Percentiles rank a stretch among this genome's conserved stretches.
phyloP scores from a whole-genome alignment of 371 early-diverging fungal genomes.

The Smittium mucronatum region DNA sequence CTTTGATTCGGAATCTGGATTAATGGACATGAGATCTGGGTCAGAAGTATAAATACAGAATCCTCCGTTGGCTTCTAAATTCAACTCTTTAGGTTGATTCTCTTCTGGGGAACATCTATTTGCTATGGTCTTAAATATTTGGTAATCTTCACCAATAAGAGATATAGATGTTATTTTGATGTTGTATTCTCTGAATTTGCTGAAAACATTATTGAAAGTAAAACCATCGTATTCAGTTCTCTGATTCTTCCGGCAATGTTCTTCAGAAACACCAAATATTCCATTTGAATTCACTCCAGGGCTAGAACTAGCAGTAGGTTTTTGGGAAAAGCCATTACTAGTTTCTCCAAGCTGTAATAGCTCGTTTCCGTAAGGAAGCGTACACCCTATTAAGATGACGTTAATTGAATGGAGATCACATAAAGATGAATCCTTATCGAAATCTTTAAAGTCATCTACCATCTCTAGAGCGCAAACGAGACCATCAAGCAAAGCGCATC shows the following conservation, averaged over 20 bases:
- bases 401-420: background rate
- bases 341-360: too few species aligned
- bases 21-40: background rate
- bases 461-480: slow-evolving; percentile 31
- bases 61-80: background rate
- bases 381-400: background rate
- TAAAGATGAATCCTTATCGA: slow-evolving; percentile 21
- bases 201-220: background rate
- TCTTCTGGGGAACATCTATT: background rate
- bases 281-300: background rate
- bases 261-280: background rate
- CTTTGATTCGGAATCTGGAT: background rate
- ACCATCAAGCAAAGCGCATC: slow-evolving; percentile 30
- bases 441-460: slow-evolving; percentile 31
- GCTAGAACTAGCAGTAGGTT: background rate
- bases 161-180: background rate
- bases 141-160: background rate
- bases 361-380: background rate
- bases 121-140: slow-evolving; percentile 2
- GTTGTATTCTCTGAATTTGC: background rate
- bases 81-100: background rate
- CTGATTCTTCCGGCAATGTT: background rate
- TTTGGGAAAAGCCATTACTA: background rate
- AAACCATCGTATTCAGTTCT: background rate
- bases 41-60: background rate